Base-by-base conservation (phyloP, 768 basidiomycete genomes). In the Tulasnella sp. region DNA sequence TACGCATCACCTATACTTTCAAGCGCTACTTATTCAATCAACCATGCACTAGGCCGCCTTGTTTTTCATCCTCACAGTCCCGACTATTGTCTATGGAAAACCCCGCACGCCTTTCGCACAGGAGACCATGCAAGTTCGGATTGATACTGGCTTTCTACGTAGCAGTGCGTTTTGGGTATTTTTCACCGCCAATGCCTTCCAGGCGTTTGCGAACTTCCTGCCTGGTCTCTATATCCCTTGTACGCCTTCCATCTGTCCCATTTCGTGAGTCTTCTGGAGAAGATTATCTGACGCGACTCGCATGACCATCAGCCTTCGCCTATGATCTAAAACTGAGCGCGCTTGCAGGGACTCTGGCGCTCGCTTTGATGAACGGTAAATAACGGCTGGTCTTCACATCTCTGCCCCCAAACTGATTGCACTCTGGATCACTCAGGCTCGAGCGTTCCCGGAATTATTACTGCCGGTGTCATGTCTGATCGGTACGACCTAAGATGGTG, bases 321-420 rank as follows among this genome's bases (percentile, higher is more conserved):
- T 21, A 50, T 17, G 57, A 59, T 34, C 57, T 59, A 12, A 29
- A 51, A 9, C 24, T 59, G 1, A 59, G 29, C 46, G 34, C 57
- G 34, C 49, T 46, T 3, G 25, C 57, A 3, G 57, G 57, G n/a
- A 50, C 57, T 2, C 15, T 59, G 30, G 57, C 48, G 22, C 24
- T 59, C 2, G 57, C 57, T 19, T 50, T 59, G 49, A 59, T 59
- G 57, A 59, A 59, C 42, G 57, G 57, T 59, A 50, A 48, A 25
- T 21, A n/a, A n/a, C n/a, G 15, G n/a, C 24, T 5, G 34, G 21
- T 22, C 17, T n/a, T 59, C 34, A 38, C 34, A n/a, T 59, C 5
- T 38, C 15, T 38, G 34, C 15, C 15, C 34, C 34, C 34, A 15
- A 38, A 15, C 15, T 7, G 5, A 38, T 38, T 38, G 34, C 34